These are phyloP conservation scores for Pogostemon cablin DNA, from an alignment of 257 asterid species.

Conservation along the genomic window DNA sequence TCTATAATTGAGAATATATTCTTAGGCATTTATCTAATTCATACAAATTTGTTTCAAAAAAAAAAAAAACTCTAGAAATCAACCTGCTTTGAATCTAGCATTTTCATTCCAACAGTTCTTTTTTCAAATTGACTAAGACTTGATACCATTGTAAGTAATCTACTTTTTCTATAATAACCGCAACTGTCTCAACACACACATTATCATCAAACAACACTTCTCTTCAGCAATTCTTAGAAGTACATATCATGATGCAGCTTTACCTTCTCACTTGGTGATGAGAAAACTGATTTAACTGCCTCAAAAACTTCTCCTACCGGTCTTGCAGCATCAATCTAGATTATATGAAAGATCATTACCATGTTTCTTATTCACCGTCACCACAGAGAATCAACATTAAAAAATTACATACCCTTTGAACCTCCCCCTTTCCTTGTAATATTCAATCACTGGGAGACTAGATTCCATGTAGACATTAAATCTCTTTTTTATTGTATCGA, in stretches of 20 bases:
- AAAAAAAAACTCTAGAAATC: not conserved
- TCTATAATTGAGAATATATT: not conserved
- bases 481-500: conserved; percentile 59
- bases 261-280: conserved; percentile 54
- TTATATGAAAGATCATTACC: conserved; percentile 25
- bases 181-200: conserved; percentile 4
- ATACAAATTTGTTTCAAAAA: not conserved
- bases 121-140: not conserved
- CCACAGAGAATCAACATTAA: not conserved
- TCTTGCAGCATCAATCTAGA: conserved; percentile 73
- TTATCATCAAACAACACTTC: not conserved
- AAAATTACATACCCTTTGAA: conserved; percentile 63
- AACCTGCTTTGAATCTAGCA: not conserved
- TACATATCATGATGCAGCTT: conserved; percentile 12
- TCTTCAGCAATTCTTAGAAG: not conserved
- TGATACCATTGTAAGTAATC: not conserved
- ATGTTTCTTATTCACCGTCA: not conserved
- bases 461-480: conserved; percentile 60
- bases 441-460: conserved; percentile 63
- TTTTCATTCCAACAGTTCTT: not conserved
- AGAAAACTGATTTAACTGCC: conserved; percentile 70
- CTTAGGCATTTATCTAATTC: not conserved
- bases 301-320: conserved; percentile 77
- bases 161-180: not conserved
- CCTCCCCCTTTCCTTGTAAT: conserved; percentile 69